phyloP scores from a whole-genome alignment of 108 stramenopile genomes.

The Conticribra guillardii region DNA sequence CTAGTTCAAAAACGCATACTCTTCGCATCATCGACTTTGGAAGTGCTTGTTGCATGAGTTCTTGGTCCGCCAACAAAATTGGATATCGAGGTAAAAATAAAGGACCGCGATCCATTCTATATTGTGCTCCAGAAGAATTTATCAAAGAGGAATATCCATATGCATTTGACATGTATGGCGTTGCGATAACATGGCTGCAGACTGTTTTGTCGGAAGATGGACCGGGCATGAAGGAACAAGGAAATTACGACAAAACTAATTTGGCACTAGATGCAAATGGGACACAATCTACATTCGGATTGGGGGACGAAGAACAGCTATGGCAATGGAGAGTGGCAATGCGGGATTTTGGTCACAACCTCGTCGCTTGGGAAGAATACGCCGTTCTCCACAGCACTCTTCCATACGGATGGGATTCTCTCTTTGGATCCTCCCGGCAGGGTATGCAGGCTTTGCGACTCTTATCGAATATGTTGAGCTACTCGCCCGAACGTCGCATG shows the following conservation, averaged over 20 bases:
- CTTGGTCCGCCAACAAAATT: conserved; percentile 36
- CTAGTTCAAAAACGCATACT: conserved; percentile 22
- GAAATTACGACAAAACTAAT: not conserved
- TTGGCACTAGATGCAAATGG: not conserved
- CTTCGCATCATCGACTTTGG: conserved; percentile 51
- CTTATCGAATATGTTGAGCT: conserved; percentile 43
- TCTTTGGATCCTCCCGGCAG: conserved; percentile 39
- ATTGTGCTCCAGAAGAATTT: conserved; percentile 52
- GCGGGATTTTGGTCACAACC: conserved; percentile 40
- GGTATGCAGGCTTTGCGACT: conserved; percentile 34
- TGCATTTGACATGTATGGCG: conserved; percentile 43
- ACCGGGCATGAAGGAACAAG: not conserved
- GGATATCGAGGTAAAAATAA: conserved; percentile 44
- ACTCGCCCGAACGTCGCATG: conserved; percentile 19
- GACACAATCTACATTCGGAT: conserved; percentile 10
- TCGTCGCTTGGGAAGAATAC: conserved; percentile 48
- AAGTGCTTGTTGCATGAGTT: conserved; percentile 46
- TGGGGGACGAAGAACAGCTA: conserved; percentile 31
- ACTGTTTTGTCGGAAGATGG: conserved; percentile 30
- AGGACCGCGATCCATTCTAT: conserved; percentile 42
- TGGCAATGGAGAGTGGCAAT: conserved; percentile 44
- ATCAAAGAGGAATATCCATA: conserved; percentile 40
- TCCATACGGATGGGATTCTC: conserved; percentile 43
- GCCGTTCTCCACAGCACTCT: conserved; percentile 28
- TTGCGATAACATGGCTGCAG: conserved; percentile 48